Evolutionary conservation across 352 stramenopile species (phyloP), one percentile per base, ranked within the genome.

Genomic region (Aphanomyces astaci): DNA sequence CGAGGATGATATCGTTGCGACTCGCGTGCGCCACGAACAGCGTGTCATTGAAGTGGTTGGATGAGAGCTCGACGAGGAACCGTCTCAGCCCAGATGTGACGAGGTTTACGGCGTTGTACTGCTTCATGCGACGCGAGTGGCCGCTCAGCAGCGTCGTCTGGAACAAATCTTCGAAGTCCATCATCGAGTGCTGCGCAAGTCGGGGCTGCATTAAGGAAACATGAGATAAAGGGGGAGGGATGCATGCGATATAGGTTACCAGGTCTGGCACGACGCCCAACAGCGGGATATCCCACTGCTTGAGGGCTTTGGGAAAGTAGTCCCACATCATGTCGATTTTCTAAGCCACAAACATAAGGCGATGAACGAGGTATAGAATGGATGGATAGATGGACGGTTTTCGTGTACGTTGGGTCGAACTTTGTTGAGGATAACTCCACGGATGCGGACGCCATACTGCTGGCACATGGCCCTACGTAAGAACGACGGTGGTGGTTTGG

Each of bases 371-470:
- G 71, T 49, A 28, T 57, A 57, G 68, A 74, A 72, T 32, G 68
- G 70, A 75, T 56, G 13, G 49, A 59, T n/a, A n/a, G n/a, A n/a
- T n/a, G 5, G 72, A 71, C 73, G 59, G n/a, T n/a, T n/a, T n/a
- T n/a, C n/a, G n/a, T n/a, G n/a, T n/a, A 72, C 73, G 56, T 90
- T 76, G 31, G 73, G 69, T 1, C 75, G 80, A 52, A 98, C 93
- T 75, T 98, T 98, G 78, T 99, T 99, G 31, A 99, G 81, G 65
- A 99, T 92, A 27, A 98, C 94, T 32, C 95, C 96, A 27, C 88
- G 84, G 66, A 99, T 87, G 7, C 78, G 83, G 4, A 98, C 96
- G 76, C 88, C 85, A 74, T 98, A 87, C n/a, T 95, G 72, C 70
- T 95, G 76, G 75, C 94, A 98, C 74, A 98, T 81, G 45, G 80